Conservation (phyloP, 2,329 filamentous ascomycete genomes). For the Knoxdaviesia capensis region DNA sequence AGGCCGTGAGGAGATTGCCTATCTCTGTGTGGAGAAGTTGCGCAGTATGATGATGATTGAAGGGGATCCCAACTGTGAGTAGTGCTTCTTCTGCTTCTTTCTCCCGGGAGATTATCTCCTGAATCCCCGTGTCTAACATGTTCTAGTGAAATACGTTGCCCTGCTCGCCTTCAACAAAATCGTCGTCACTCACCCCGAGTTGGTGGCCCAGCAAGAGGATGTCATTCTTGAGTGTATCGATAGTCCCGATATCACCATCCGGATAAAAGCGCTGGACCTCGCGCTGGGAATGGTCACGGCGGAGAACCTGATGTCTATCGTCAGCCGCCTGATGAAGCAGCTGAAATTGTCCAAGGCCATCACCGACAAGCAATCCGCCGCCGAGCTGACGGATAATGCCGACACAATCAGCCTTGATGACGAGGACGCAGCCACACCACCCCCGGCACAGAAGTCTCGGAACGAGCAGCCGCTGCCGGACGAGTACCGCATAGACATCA, state of each 20-base stretch:
- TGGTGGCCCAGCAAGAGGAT: constrained; percentile 85
- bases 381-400: background rate
- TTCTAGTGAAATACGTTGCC: constrained; percentile 83
- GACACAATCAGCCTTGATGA: constrained; percentile 2
- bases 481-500: constrained; percentile 70
- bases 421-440: no score
- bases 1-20: constrained; percentile 80
- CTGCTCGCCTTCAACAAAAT: constrained; percentile 91
- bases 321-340: constrained; percentile 74
- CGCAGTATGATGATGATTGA: constrained; percentile 87
- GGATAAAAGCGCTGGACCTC: constrained; percentile 76
- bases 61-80: constrained; percentile 77
- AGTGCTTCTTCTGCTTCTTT: background rate
- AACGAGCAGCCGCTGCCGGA: constrained; percentile 45
- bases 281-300: constrained; percentile 85
- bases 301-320: constrained; percentile 67
- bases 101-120: background rate
- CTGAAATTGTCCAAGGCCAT: constrained; percentile 37
- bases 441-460: constrained; percentile 1
- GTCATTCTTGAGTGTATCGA: constrained; percentile 94
- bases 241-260: constrained; percentile 87
- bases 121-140: constrained; percentile 5
- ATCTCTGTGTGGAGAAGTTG: constrained; percentile 78
- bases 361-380: background rate
- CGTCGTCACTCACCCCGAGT: constrained; percentile 65